Conservation (phyloP, 176 grass and related monocot species). For the Triticum dicoccoides region DNA sequence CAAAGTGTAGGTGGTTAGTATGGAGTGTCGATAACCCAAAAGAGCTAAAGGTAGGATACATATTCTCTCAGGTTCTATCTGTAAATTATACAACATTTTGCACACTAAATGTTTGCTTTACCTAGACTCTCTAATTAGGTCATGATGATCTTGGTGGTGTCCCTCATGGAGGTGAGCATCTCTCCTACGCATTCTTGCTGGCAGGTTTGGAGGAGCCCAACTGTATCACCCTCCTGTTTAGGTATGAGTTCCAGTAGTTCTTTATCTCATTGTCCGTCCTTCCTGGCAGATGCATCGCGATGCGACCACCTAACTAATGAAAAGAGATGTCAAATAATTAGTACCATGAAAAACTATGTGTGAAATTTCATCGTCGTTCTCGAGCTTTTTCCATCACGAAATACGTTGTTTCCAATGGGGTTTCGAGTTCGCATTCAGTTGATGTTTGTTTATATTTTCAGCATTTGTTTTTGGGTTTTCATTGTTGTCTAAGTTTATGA, state of each 20-base stretch:
- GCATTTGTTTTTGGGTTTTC: not conserved
- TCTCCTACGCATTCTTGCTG: conserved; percentile 21
- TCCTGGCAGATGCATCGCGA: conserved; percentile 59
- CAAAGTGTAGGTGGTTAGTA: too few relatives aligned
- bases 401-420: too few relatives aligned
- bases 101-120: too few relatives aligned
- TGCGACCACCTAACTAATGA: conserved; percentile 50
- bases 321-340: not conserved
- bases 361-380: too few relatives aligned
- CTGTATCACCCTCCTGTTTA: conserved; percentile 65
- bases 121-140: not conserved
- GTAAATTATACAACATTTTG: too few relatives aligned
- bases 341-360: too few relatives aligned
- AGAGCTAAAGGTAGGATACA: too few relatives aligned
- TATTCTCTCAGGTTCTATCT: too few relatives aligned
- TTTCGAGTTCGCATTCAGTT: too few relatives aligned
- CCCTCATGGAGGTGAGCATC: conserved; percentile 40
- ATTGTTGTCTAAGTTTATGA: not conserved
- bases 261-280: conserved; percentile 80
- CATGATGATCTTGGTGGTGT: conserved; percentile 37
- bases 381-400: too few relatives aligned
- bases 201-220: not conserved
- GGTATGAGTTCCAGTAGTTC: conserved; percentile 85
- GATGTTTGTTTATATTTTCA: not conserved
- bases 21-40: too few relatives aligned